Evolutionary conservation across 805 yeast genomes (phyloP).

Genomic region (Saccharomycopsis malanga): DNA sequence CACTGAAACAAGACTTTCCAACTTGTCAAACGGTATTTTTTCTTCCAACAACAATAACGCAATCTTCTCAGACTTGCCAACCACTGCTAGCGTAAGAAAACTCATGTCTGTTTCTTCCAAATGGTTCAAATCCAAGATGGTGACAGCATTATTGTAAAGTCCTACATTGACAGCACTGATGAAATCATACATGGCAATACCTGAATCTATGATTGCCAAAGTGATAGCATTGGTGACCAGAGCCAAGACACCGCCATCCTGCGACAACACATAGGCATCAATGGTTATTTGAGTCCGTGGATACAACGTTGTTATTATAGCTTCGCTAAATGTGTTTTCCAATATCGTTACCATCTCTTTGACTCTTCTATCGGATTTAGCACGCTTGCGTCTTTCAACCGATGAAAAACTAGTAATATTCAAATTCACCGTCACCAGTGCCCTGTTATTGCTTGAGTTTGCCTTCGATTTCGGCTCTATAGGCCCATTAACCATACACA

Average conservation of each 20-base stretch:
- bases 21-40: slow-evolving; percentile 72
- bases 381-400: slow-evolving; percentile 62
- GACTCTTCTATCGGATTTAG: slow-evolving; percentile 61
- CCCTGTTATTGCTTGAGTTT: slow-evolving; percentile 36
- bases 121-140: slow-evolving; percentile 74
- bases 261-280: slow-evolving; percentile 68
- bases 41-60: slow-evolving; percentile 75
- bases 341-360: slow-evolving; percentile 60
- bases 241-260: slow-evolving; percentile 85
- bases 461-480: slow-evolving; percentile 68
- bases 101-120: slow-evolving; percentile 83
- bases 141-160: slow-evolving; percentile 58
- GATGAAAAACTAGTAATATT: slow-evolving; percentile 59
- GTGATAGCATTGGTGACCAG: slow-evolving; percentile 80
- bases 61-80: slow-evolving; percentile 76
- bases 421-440: slow-evolving; percentile 56
- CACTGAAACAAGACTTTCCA: slow-evolving; percentile 69
- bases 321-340: slow-evolving; percentile 65
- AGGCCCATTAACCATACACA: slow-evolving; percentile 85
- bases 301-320: slow-evolving; percentile 64
- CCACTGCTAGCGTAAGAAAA: slow-evolving; percentile 70
- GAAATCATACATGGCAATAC: slow-evolving; percentile 88
- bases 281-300: slow-evolving; percentile 80
- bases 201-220: slow-evolving; percentile 88
- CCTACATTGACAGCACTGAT: slow-evolving; percentile 79